Conservation (phyloP, 768 basidiomycete genomes). For the Clitopilus passeckerianus region DNA sequence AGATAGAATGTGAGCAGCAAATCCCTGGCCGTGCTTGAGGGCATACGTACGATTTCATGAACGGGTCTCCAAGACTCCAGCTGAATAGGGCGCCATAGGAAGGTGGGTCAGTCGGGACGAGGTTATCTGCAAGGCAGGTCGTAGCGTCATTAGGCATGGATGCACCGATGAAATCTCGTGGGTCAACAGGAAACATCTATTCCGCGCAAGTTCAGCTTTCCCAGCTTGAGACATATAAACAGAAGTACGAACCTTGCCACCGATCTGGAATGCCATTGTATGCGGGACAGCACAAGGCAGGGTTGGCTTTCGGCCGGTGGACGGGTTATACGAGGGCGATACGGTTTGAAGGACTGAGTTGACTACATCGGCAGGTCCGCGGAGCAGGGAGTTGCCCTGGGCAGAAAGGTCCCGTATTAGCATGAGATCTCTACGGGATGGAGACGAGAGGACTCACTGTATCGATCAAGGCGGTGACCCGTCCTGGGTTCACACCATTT, state of each 20-base stretch:
- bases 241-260: constrained; percentile 36
- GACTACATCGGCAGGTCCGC: constrained; percentile 67
- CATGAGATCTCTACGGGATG: too few relatives aligned
- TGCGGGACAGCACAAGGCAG: constrained; percentile 52
- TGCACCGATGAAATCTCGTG: constrained; percentile 59
- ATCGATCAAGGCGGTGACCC: constrained; percentile 59
- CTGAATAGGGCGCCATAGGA: constrained; percentile 46
- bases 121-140: constrained; percentile 47
- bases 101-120: constrained; percentile 61
- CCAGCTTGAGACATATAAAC: background rate
- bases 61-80: constrained; percentile 73
- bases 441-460: constrained; percentile 30
- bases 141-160: constrained; percentile 25
- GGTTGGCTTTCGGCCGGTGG: constrained; percentile 15
- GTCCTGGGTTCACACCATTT: constrained; percentile 21
- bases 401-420: background rate
- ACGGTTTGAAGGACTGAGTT: constrained; percentile 34
- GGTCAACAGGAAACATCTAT: constrained; percentile 61
- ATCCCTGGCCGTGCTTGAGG: too few relatives aligned
- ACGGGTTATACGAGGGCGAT: constrained; percentile 28
- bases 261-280: constrained; percentile 57
- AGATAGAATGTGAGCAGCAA: background rate
- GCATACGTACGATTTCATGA: constrained; percentile 61
- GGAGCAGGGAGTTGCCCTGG: constrained; percentile 71
- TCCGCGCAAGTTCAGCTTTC: background rate